A percentile compares a stretch with the other conserved stretches of the same genome.
Evolutionary conservation across 2,329 filamentous ascomycete genomes (phyloP).

Genomic region (Sclerotiophoma versabilis): DNA sequence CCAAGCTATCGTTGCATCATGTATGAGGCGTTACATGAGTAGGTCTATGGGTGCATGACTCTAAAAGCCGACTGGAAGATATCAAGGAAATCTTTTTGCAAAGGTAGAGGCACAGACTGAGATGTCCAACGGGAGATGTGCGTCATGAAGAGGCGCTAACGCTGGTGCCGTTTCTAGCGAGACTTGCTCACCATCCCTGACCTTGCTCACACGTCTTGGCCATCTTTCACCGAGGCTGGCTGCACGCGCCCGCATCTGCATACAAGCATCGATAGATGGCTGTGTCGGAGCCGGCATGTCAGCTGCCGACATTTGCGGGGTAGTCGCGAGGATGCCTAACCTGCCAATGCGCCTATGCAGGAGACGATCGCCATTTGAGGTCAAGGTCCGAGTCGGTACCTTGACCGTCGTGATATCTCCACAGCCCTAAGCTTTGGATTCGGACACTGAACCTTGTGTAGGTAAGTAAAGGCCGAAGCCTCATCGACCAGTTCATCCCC

Average conservation of each 20-base stretch:
- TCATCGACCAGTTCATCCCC: no score
- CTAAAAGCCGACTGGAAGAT: no score
- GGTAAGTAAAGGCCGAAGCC: no score
- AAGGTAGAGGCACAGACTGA: no score
- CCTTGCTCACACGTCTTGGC: neutral
- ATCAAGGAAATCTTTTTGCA: no score
- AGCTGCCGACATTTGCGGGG: conserved; percentile 1
- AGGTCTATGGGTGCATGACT: no score
- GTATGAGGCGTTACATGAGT: no score
- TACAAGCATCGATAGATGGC: no score
- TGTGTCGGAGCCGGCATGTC: neutral
- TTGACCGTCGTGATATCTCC: neutral
- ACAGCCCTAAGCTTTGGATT: no score
- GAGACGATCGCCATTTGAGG: neutral
- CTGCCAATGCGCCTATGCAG: neutral
- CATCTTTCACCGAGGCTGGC: neutral
- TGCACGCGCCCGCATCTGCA: neutral
- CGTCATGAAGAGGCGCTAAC: neutral
- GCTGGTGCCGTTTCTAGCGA: neutral
- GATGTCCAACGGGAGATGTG: no score
- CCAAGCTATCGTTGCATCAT: no score
- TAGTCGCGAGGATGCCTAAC: neutral
- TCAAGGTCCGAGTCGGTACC: neutral
- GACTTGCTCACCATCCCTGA: neutral
- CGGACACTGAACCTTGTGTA: no score